Evolutionary conservation across 177 flowering plant genomes (phyloP).

Genomic region (Telopea speciosissima): DNA sequence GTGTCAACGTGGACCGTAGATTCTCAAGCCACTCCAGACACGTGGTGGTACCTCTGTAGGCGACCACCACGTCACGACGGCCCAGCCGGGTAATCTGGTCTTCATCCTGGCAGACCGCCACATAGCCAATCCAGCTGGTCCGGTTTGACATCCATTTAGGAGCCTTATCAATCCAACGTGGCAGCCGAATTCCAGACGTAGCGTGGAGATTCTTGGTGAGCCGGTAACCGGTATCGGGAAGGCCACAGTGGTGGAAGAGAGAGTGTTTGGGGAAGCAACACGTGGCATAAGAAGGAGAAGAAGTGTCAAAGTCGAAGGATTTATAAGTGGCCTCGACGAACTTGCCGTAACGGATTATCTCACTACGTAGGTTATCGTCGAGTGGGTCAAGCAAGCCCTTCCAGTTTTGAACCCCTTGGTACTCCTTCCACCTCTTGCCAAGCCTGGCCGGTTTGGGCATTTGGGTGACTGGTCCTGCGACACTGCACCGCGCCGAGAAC

Average conservation of each 20-base stretch:
- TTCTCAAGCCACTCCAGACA: slow-evolving; percentile 77
- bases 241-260: slow-evolving; percentile 29
- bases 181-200: slow-evolving; percentile 48
- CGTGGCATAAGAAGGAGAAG: slow-evolving; percentile 45
- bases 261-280: slow-evolving; percentile 33
- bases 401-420: slow-evolving; percentile 66
- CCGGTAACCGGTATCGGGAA: slow-evolving; percentile 39
- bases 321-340: slow-evolving; percentile 62
- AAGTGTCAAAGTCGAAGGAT: slow-evolving; percentile 55
- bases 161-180: slow-evolving; percentile 38
- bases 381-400: slow-evolving; percentile 72
- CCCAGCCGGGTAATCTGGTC: slow-evolving; percentile 54
- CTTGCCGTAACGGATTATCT: slow-evolving; percentile 61
- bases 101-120: slow-evolving; percentile 60
- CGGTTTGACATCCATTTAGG: slow-evolving; percentile 36
- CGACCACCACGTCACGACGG: slow-evolving; percentile 63
- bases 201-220: slow-evolving; percentile 41
- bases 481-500: neutral
- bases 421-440: slow-evolving; percentile 49
- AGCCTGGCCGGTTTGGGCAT: neutral
- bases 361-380: slow-evolving; percentile 45
- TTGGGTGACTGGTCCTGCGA: neutral
- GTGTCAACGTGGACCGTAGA: slow-evolving; percentile 47
- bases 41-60: slow-evolving; percentile 67
- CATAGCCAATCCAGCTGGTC: slow-evolving; percentile 78